Percentiles rank a stretch among this genome's conserved stretches.
phyloP scores from a whole-genome alignment of 2,329 filamentous ascomycete species.

The Teratosphaeria nubilosa region DNA sequence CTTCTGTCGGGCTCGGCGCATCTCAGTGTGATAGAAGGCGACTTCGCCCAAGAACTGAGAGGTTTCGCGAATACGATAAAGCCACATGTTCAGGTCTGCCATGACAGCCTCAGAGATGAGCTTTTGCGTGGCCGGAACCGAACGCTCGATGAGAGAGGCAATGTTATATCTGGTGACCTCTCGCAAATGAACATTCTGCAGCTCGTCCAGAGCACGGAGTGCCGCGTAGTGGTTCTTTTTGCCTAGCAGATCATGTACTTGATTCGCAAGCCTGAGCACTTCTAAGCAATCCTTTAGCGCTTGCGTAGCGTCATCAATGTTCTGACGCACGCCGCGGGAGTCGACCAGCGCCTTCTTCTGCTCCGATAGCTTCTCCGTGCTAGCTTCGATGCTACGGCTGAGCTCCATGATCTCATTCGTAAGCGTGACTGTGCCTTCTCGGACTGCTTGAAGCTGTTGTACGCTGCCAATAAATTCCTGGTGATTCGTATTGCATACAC shows the following conservation, averaged over 20 bases:
- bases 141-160: constrained; percentile 90
- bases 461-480: constrained; percentile 93
- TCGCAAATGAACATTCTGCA: constrained; percentile 92
- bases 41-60: constrained; percentile 94
- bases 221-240: constrained; percentile 96
- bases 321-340: constrained; percentile 82
- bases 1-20: constrained; percentile 72
- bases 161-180: constrained; percentile 92
- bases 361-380: constrained; percentile 84
- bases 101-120: constrained; percentile 94
- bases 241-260: constrained; percentile 80
- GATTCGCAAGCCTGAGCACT: constrained; percentile 83
- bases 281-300: constrained; percentile 85
- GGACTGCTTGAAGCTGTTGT: constrained; percentile 82
- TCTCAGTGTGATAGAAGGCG: constrained; percentile 90
- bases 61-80: constrained; percentile 88
- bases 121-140: constrained; percentile 83
- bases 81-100: constrained; percentile 92
- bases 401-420: constrained; percentile 85
- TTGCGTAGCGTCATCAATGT: constrained; percentile 85
- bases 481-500: constrained; percentile 88
- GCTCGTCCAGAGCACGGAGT: constrained; percentile 82
- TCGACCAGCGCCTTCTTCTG: constrained; percentile 94
- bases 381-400: constrained; percentile 89
- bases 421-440: constrained; percentile 78